phyloP scores from a whole-genome alignment of 129 eudicot species.

The Pittosporum tobira region DNA sequence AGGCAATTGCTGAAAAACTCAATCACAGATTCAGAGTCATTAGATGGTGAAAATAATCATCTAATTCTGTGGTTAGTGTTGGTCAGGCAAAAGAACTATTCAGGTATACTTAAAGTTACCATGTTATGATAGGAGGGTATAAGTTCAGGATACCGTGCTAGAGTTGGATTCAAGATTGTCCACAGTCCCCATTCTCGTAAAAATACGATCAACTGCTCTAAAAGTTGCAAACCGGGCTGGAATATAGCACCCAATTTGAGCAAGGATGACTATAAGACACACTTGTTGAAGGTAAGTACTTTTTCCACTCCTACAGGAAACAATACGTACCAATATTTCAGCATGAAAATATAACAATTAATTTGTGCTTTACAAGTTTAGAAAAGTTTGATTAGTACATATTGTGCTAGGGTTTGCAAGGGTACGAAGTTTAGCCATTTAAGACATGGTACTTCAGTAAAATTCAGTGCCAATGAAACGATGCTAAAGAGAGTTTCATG shows the following conservation, averaged over 20 bases:
- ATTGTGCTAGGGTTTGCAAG: too few relatives aligned
- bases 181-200: conserved; percentile 94
- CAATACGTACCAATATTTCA: conserved; percentile 7
- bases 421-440: conserved; percentile 7
- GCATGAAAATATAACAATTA: conserved; percentile 4
- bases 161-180: conserved; percentile 97
- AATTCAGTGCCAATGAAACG: not conserved
- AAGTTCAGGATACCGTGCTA: conserved; percentile 62
- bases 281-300: conserved; percentile 97
- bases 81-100: not conserved
- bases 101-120: not conserved
- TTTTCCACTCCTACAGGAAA: conserved; percentile 86
- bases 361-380: not conserved
- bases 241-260: conserved; percentile 97
- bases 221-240: conserved; percentile 93
- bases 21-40: not conserved
- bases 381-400: not conserved
- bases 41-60: not conserved
- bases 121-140: not conserved
- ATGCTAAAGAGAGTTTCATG: conserved; percentile 8
- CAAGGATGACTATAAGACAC: conserved; percentile 83
- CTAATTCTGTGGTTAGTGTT: not conserved
- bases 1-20: not conserved
- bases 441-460: not conserved
- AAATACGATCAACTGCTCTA: conserved; percentile 87